Base-by-base conservation (phyloP, 108 stramenopile genomes). In the Skeletonema tropicum region DNA sequence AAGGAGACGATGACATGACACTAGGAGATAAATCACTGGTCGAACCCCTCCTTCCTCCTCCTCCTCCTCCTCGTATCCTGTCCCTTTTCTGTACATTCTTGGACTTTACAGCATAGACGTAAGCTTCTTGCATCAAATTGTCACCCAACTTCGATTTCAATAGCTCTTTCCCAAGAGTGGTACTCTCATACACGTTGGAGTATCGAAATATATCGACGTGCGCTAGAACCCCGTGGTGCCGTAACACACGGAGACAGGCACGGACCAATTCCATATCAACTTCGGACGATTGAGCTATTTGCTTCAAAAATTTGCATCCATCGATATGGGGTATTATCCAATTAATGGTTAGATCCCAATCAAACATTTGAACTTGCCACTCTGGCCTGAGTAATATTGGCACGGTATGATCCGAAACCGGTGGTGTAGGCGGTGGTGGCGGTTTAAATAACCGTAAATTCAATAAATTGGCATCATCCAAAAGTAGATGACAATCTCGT, bases 321-420 rank as follows among this genome's bases (percentile, higher is more conserved):
- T 97, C 94, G 62, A 97, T 91, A 71, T 96, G 92, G n/a, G 92
- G 79, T 23, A 95, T 76, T 8, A 94, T 88, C 94, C 95, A 95
- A 65, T 92, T 90, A 55, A 97, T 91, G 2, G 94, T 90, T 36
- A 97, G 68, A 68, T 97, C 96, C 94, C 96, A 97, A 68, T 93
- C 91, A 77, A 87, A 91, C 86, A 77, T 79, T 73, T 88, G 85
- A 0, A 94, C 70, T 63, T 93, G 89, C 73, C 86, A 83, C 71
- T 92, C 88, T 31, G 88, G 82, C 25, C 85, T 76, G 8, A 96
- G 67, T 11, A 96, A 68, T 49, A 96, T 77, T 3, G 95, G 95
- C 11, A 96, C 95, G 10, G 83, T 83, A 64, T 92, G 69, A 64
- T 94, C 90, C 31, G 84, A 80, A 6, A 96, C 89, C 15, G 88